Evolutionary conservation across 2,329 filamentous ascomycete genomes (phyloP).

Genomic region (Clonostachys byssicola): DNA sequence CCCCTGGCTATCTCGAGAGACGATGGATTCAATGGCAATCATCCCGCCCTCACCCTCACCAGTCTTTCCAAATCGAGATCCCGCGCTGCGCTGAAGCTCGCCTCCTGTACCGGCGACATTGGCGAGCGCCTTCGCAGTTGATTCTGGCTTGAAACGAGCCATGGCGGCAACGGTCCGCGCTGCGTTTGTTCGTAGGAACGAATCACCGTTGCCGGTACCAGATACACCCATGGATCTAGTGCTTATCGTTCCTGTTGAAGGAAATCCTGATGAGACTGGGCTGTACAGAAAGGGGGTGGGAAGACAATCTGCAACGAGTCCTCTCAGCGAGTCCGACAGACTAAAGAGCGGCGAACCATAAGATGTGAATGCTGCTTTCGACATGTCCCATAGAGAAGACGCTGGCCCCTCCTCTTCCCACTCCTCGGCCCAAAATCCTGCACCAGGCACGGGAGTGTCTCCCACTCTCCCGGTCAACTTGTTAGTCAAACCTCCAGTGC

Average conservation of each 20-base stretch:
- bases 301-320: slow-evolving; percentile 56
- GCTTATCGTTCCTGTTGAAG: not conserved
- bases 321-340: slow-evolving; percentile 32
- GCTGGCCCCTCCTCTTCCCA: slow-evolving; percentile 54
- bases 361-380: not conserved
- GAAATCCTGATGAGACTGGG: slow-evolving; percentile 12
- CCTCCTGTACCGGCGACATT: slow-evolving; percentile 68
- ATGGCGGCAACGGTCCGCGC: slow-evolving; percentile 70
- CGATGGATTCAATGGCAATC: slow-evolving; percentile 69
- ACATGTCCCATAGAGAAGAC: slow-evolving; percentile 7
- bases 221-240: slow-evolving; percentile 55
- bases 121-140: slow-evolving; percentile 54
- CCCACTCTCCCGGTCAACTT: slow-evolving; percentile 82
- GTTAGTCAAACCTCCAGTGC: slow-evolving; percentile 79
- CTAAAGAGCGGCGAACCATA: slow-evolving; percentile 2
- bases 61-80: slow-evolving; percentile 65
- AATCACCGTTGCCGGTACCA: slow-evolving; percentile 85
- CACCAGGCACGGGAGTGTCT: slow-evolving; percentile 79
- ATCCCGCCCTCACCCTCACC: slow-evolving; percentile 83
- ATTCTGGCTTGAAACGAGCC: slow-evolving; percentile 53
- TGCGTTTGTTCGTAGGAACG: slow-evolving; percentile 71
- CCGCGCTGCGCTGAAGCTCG: slow-evolving; percentile 71
- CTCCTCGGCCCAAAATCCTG: slow-evolving; percentile 87
- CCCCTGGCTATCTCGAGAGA: slow-evolving; percentile 38
- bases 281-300: slow-evolving; percentile 39